Percentiles rank a stretch among this genome's conserved stretches.
These are phyloP conservation scores for Cicer yamashitae DNA, from an alignment of 306 rosid genomes.

Conservation along the genomic window DNA sequence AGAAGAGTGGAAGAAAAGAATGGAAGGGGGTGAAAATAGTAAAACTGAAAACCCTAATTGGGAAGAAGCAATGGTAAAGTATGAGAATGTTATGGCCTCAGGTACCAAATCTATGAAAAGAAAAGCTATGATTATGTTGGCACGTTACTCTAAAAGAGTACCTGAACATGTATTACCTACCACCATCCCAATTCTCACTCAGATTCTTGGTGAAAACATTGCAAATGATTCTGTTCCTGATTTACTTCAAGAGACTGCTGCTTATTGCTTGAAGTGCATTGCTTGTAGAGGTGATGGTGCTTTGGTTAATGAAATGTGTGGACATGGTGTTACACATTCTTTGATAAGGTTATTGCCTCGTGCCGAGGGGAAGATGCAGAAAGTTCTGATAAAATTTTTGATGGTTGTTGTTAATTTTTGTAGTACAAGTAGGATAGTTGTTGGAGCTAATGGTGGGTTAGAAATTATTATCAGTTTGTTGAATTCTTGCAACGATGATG, in stretches of 20 bases:
- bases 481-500: conserved; percentile 25
- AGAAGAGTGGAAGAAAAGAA: background rate
- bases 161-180: conserved; percentile 48
- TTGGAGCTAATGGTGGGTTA: conserved; percentile 49
- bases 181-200: conserved; percentile 47
- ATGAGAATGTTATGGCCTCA: conserved; percentile 45
- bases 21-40: conserved; percentile 14
- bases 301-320: conserved; percentile 47
- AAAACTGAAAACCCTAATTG: conserved; percentile 47
- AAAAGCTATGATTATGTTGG: conserved; percentile 45
- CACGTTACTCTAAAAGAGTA: conserved; percentile 45
- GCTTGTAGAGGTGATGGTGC: conserved; percentile 51
- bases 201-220: conserved; percentile 43
- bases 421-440: conserved; percentile 39
- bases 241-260: conserved; percentile 53
- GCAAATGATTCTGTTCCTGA: conserved; percentile 33
- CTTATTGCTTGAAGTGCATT: conserved; percentile 58
- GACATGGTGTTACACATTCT: conserved; percentile 40
- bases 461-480: conserved; percentile 46
- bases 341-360: conserved; percentile 50
- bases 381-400: conserved; percentile 48
- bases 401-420: conserved; percentile 51
- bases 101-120: conserved; percentile 47
- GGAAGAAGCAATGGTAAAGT: conserved; percentile 44
- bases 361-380: conserved; percentile 44